Percentiles rank a stretch among this genome's conserved stretches.
Conservation (phyloP, 2,329 filamentous ascomycete species). For the Trichophyton schoenleinii region DNA sequence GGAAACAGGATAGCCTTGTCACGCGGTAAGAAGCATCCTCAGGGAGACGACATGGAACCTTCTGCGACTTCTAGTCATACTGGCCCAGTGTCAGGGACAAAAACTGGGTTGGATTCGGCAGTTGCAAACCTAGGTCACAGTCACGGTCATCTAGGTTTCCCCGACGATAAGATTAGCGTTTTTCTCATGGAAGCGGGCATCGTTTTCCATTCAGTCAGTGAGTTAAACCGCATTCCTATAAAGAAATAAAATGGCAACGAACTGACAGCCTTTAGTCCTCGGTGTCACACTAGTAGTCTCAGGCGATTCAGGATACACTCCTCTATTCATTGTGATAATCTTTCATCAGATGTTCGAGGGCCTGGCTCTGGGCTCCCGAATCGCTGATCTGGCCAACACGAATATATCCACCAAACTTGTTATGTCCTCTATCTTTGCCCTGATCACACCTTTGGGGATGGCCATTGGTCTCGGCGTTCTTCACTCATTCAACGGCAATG, state of each 20-base stretch:
- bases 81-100: constrained; percentile 7
- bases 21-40: constrained; percentile 17
- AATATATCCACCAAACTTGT: constrained; percentile 36
- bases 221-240: constrained; percentile 30
- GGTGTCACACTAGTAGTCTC: constrained; percentile 50
- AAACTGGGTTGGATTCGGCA: constrained; percentile 5
- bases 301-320: constrained; percentile 37
- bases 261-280: constrained; percentile 44
- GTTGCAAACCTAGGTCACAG: constrained; percentile 23
- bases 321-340: constrained; percentile 51
- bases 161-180: constrained; percentile 44
- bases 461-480: constrained; percentile 64
- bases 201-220: constrained; percentile 60
- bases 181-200: constrained; percentile 60
- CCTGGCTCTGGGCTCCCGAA: constrained; percentile 43
- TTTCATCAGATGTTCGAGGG: constrained; percentile 74
- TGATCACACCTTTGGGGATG: constrained; percentile 68
- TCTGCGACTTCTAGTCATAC: constrained; percentile 17
- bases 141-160: constrained; percentile 11
- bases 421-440: constrained; percentile 52
- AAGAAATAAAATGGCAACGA: constrained; percentile 25
- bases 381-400: constrained; percentile 32
- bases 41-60: constrained; percentile 17
- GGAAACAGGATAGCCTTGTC: constrained; percentile 46
- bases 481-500: constrained; percentile 59